A percentile compares a stretch with the other conserved stretches of the same genome.
Conservation (phyloP, 148 eudicot genomes). For the Camellia granthamiana region DNA sequence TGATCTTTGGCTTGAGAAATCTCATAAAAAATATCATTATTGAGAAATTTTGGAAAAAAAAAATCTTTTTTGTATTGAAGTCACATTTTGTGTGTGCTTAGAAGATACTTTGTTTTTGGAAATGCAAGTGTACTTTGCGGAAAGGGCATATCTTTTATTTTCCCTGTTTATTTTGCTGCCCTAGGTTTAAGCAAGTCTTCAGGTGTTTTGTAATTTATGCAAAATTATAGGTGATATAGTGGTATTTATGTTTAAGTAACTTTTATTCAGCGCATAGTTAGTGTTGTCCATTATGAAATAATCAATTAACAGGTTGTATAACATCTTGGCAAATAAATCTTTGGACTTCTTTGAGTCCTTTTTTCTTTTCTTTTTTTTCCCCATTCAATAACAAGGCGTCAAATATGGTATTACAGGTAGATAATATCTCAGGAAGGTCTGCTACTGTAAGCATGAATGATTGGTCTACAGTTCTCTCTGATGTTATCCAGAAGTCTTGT, state of each 20-base stretch:
- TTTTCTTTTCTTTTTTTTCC: conserved; percentile 9
- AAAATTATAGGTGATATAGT: neutral
- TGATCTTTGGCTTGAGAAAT: neutral
- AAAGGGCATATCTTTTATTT: neutral
- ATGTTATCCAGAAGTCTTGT: conserved; percentile 50
- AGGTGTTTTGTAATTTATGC: neutral
- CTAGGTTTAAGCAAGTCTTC: neutral
- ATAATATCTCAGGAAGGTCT: conserved; percentile 43
- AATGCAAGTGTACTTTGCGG: neutral
- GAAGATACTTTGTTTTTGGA: neutral
- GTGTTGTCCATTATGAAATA: neutral
- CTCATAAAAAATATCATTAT: neutral
- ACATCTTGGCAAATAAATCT: neutral
- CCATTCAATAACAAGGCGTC: conserved; percentile 4
- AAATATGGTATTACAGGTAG: conserved; percentile 49
- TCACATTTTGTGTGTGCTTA: neutral
- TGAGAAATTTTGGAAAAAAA: neutral
- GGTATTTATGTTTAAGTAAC: neutral
- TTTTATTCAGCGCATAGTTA: neutral
- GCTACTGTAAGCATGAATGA: conserved; percentile 33
- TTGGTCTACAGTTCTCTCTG: conserved; percentile 40
- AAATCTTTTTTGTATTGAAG: neutral
- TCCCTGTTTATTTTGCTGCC: neutral
- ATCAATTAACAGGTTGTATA: too few relatives aligned
- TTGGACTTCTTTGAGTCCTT: neutral